Evolutionary conservation across 2,329 filamentous ascomycete species (phyloP).

Genomic region (Cladosporium sp.): DNA sequence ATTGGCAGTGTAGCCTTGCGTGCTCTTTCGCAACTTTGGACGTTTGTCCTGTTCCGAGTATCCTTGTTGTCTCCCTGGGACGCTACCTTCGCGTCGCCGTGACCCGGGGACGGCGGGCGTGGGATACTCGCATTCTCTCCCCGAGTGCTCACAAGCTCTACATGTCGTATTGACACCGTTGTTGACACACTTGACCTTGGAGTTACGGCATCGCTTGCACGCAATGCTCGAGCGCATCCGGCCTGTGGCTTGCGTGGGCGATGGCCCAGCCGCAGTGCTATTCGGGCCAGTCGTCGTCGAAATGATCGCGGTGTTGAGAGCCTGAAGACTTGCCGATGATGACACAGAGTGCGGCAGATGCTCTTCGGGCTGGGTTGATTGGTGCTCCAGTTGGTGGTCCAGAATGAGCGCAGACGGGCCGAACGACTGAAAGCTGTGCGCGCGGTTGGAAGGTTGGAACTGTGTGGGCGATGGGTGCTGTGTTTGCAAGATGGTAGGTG

Average conservation of each 20-base stretch:
- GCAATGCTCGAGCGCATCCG: constrained; percentile 75
- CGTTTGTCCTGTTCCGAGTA: constrained; percentile 25
- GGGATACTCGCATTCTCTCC: constrained; percentile 70
- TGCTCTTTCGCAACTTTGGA: constrained; percentile 35
- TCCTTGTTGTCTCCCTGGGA: constrained; percentile 17
- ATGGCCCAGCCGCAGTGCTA: constrained; percentile 22
- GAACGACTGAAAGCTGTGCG: neutral
- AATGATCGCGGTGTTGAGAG: constrained; percentile 9
- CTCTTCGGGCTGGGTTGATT: constrained; percentile 16
- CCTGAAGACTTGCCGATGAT: constrained; percentile 14
- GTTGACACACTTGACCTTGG: constrained; percentile 87
- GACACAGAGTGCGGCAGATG: constrained; percentile 20
- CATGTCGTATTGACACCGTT: constrained; percentile 67
- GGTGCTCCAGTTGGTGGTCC: too few relatives aligned
- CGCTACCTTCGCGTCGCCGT: constrained; percentile 27
- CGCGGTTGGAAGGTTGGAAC: neutral
- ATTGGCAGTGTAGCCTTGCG: constrained; percentile 31
- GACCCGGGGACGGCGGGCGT: constrained; percentile 39
- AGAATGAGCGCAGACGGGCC: constrained; percentile 7
- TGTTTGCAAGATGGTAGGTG: neutral
- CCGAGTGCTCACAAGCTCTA: constrained; percentile 67
- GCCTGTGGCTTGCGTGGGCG: constrained; percentile 27
- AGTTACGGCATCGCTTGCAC: constrained; percentile 69
- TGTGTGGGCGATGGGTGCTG: neutral
- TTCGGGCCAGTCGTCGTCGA: constrained; percentile 7